Conservation (phyloP, 345 rosid genomes). For the Boechera divaricarpa region DNA sequence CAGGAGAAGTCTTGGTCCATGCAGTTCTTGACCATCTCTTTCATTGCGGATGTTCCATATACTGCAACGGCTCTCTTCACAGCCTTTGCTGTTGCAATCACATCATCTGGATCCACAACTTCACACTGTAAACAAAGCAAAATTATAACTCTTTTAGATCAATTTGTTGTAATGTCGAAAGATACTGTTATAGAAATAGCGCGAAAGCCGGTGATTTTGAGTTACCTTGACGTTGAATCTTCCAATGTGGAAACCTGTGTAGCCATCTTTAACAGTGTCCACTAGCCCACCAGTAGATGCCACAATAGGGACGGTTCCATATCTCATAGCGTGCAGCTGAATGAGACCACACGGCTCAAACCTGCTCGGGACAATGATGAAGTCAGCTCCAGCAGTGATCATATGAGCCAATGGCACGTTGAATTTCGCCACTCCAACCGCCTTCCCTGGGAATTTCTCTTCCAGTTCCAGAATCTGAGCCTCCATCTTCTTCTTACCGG, state of each 20-base stretch:
- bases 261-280: conserved; percentile 90
- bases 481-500: conserved; percentile 88
- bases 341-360: conserved; percentile 99
- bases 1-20: conserved; percentile 95
- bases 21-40: conserved; percentile 83
- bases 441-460: conserved; percentile 66
- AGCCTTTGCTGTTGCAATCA: conserved; percentile 58
- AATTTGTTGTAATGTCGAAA: background rate
- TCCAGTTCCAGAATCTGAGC: conserved; percentile 70
- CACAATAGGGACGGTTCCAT: conserved; percentile 95
- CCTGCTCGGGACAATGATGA: conserved; percentile 82
- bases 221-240: conserved; percentile 74
- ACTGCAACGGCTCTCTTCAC: conserved; percentile 66
- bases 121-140: conserved; percentile 65
- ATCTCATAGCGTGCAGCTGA: conserved; percentile 95
- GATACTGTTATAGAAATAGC: background rate
- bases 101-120: conserved; percentile 78
- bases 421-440: conserved; percentile 81
- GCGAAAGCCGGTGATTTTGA: background rate
- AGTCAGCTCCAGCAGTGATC: conserved; percentile 94
- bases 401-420: conserved; percentile 81
- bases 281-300: conserved; percentile 98
- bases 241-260: conserved; percentile 94
- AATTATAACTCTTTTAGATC: background rate
- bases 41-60: conserved; percentile 62